phyloP scores from a whole-genome alignment of 2,329 filamentous ascomycete species.

The Clonostachys byssicola region DNA sequence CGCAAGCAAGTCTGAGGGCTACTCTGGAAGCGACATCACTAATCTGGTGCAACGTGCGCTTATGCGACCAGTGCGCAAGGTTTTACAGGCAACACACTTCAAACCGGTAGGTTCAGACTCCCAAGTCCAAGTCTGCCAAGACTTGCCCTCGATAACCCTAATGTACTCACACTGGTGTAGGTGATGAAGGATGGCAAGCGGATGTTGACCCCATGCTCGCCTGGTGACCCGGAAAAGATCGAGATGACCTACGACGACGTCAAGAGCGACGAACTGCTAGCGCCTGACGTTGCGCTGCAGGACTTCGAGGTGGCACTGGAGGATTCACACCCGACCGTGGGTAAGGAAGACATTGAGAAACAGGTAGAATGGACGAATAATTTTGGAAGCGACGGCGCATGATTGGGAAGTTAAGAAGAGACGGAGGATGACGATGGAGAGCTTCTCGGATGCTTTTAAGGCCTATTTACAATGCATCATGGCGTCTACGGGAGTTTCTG shows the following conservation, averaged over 20 bases:
- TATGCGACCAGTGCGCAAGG: conserved; percentile 96
- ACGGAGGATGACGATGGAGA: too few relatives aligned
- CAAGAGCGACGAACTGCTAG: conserved; percentile 76
- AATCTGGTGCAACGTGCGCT: conserved; percentile 95
- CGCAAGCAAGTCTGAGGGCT: conserved; percentile 82
- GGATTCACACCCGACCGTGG: conserved; percentile 84
- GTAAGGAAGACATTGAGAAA: conserved; percentile 74
- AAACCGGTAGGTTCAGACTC: conserved; percentile 63
- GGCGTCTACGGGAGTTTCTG: conserved; percentile 21
- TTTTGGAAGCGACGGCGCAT: conserved; percentile 85
- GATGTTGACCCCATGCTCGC: conserved; percentile 86
- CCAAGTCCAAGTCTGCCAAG: too few relatives aligned
- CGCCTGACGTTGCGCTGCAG: conserved; percentile 81
- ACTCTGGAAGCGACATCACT: conserved; percentile 91
- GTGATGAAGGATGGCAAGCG: conserved; percentile 63
- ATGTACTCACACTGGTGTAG: conserved; percentile 30
- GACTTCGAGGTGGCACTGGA: conserved; percentile 94
- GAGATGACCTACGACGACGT: conserved; percentile 95
- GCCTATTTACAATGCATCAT: conserved; percentile 11
- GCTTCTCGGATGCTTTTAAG: too few relatives aligned
- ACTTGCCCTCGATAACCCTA: neutral
- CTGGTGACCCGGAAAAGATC: conserved; percentile 76
- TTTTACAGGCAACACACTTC: conserved; percentile 96
- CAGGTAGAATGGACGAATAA: conserved; percentile 94
- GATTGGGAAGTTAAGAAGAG: conserved; percentile 3